phyloP scores from a whole-genome alignment of 306 rosid species.

The Senna tora region DNA sequence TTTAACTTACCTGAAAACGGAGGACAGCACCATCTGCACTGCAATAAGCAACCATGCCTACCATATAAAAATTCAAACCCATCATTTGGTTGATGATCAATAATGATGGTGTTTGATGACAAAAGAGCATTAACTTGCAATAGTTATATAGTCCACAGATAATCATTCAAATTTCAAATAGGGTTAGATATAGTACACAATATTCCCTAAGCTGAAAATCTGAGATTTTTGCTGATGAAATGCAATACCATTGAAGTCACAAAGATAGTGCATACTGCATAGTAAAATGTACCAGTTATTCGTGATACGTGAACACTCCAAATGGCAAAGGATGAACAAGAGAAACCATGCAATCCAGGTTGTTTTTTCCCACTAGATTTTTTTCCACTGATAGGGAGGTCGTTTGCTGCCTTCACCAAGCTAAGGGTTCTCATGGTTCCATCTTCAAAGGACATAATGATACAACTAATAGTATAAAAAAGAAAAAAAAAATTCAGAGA shows the following conservation, averaged over 20 bases:
- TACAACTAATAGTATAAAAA: conserved; percentile 62
- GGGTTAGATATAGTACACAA: not conserved
- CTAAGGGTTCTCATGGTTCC: conserved; percentile 83
- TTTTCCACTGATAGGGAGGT: conserved; percentile 74
- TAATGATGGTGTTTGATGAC: not conserved
- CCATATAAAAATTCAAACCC: conserved; percentile 36
- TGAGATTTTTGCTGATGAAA: conserved; percentile 11
- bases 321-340: conserved; percentile 67
- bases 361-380: conserved; percentile 63
- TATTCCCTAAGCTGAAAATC: conserved; percentile 4
- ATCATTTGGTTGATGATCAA: conserved; percentile 1
- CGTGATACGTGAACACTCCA: conserved; percentile 89
- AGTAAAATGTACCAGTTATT: conserved; percentile 59
- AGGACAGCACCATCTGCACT: conserved; percentile 76
- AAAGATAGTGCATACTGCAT: conserved; percentile 31
- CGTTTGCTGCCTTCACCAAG: conserved; percentile 76
- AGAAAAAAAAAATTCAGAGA: conserved; percentile 30
- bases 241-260: not conserved
- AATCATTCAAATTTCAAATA: not conserved
- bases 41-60: conserved; percentile 92
- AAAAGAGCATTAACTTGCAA: conserved; percentile 1
- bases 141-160: conserved; percentile 1
- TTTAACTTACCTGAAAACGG: conserved; percentile 73
- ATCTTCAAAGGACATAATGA: conserved; percentile 85
- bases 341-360: conserved; percentile 64